Evolutionary conservation across 2,329 filamentous ascomycete genomes (phyloP).

Genomic region (Arachnomyces sp.): DNA sequence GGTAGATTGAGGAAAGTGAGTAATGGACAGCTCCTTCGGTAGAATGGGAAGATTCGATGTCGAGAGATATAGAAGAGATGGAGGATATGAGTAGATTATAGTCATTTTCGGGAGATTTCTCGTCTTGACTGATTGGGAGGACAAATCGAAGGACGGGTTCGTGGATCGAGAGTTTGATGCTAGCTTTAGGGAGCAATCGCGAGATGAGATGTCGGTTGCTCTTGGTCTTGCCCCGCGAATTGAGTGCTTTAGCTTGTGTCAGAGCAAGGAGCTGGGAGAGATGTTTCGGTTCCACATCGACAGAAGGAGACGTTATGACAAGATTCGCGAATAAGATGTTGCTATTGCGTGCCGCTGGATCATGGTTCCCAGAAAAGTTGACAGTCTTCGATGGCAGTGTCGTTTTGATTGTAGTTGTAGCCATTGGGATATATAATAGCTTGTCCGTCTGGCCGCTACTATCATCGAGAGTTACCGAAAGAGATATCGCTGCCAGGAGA

Average conservation of each 20-base stretch:
- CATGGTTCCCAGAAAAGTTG: slow-evolving; percentile 60
- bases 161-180: slow-evolving; percentile 90
- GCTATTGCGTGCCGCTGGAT: slow-evolving; percentile 77
- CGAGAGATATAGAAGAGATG: slow-evolving; percentile 84
- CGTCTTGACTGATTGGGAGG: slow-evolving; percentile 63
- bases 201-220: slow-evolving; percentile 63
- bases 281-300: slow-evolving; percentile 88
- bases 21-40: slow-evolving; percentile 77
- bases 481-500: slow-evolving; percentile 80
- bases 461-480: slow-evolving; percentile 85
- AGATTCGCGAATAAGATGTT: slow-evolving; percentile 96
- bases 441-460: slow-evolving; percentile 78
- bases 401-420: slow-evolving; percentile 87
- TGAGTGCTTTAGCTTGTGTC: slow-evolving; percentile 48
- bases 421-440: slow-evolving; percentile 91
- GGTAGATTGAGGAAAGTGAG: slow-evolving; percentile 69
- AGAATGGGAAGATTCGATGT: slow-evolving; percentile 93
- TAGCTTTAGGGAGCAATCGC: slow-evolving; percentile 85
- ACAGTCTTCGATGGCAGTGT: slow-evolving; percentile 92
- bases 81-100: slow-evolving; percentile 94
- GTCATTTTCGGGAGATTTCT: slow-evolving; percentile 55
- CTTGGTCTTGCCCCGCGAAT: slow-evolving; percentile 38
- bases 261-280: slow-evolving; percentile 76
- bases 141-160: slow-evolving; percentile 89
- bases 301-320: slow-evolving; percentile 87